Evolutionary conservation across 2,329 filamentous ascomycete genomes (phyloP).

Genomic region (Lasiodiplodia citricola): DNA sequence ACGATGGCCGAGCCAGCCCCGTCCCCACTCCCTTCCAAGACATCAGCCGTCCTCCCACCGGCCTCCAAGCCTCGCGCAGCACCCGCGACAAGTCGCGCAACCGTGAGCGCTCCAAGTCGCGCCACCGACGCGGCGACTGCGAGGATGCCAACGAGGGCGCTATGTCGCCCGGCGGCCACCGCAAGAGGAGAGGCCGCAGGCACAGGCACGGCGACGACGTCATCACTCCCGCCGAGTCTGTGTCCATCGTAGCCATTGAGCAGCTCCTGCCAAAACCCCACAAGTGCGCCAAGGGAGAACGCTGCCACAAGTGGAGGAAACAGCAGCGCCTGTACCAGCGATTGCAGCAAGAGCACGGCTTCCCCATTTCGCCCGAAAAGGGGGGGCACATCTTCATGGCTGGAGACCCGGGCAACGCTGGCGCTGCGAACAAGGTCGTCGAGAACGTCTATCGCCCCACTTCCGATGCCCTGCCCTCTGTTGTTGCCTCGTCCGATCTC

Average conservation of each 20-base stretch:
- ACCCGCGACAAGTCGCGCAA: slow-evolving; percentile 44
- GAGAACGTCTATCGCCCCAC: slow-evolving; percentile 66
- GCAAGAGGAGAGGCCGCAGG: slow-evolving; percentile 48
- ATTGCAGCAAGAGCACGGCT: slow-evolving; percentile 72
- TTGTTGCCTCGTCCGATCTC: slow-evolving; percentile 90
- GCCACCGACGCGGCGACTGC: slow-evolving; percentile 26
- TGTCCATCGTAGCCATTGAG: slow-evolving; percentile 91
- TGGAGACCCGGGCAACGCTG: slow-evolving; percentile 78
- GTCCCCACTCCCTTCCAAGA: slow-evolving; percentile 56
- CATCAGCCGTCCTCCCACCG: slow-evolving; percentile 51
- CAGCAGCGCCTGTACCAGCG: slow-evolving; percentile 78
- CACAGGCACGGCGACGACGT: slow-evolving; percentile 61
- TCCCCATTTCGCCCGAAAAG: slow-evolving; percentile 66
- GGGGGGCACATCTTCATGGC: slow-evolving; percentile 76
- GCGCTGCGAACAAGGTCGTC: slow-evolving; percentile 62
- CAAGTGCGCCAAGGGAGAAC: slow-evolving; percentile 83
- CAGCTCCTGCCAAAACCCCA: slow-evolving; percentile 85
- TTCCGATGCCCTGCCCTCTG: slow-evolving; percentile 78
- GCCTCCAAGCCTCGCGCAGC: slow-evolving; percentile 31
- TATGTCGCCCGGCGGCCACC: slow-evolving; percentile 40
- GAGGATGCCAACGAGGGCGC: slow-evolving; percentile 37
- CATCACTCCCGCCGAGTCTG: slow-evolving; percentile 79
- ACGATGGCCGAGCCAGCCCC: slow-evolving; percentile 49
- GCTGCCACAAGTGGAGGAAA: slow-evolving; percentile 80
- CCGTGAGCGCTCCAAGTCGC: slow-evolving; percentile 43